phyloP scores from a whole-genome alignment of 2,329 filamentous ascomycete genomes.

The Penicillium sp. region DNA sequence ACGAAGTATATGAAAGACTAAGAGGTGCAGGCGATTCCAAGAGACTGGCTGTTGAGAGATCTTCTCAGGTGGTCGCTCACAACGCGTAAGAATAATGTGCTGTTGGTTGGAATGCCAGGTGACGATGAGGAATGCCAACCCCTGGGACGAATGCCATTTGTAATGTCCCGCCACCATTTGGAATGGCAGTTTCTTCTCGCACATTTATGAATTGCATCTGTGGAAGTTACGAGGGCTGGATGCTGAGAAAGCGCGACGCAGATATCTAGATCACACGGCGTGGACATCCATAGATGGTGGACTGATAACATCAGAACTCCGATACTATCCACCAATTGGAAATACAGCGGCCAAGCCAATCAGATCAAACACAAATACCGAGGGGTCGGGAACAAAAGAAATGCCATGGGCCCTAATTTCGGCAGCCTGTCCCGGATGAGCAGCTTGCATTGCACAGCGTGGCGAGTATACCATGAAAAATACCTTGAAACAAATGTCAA shows the following conservation, averaged over 20 bases:
- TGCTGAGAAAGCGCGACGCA: conserved; percentile 7
- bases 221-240: conserved; percentile 1
- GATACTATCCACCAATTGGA: neutral
- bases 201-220: neutral
- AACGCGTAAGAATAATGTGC: conserved; percentile 23
- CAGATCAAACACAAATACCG: neutral
- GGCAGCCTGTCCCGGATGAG: neutral
- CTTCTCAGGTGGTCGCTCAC: neutral
- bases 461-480: conserved; percentile 7
- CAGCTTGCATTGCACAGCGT: conserved; percentile 16
- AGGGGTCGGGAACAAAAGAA: neutral
- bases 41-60: neutral
- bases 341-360: neutral
- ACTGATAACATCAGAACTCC: neutral
- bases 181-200: conserved; percentile 14
- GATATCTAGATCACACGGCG: neutral
- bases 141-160: conserved; percentile 17
- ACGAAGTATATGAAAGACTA: conserved; percentile 6
- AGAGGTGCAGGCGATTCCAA: conserved; percentile 2
- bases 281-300: neutral
- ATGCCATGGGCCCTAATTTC: neutral
- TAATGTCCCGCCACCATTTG: conserved; percentile 18
- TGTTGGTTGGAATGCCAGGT: conserved; percentile 20
- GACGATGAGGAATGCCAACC: conserved; percentile 25
- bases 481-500: neutral